A percentile compares a stretch with the other conserved stretches of the same genome.
These are phyloP conservation scores for Coleophoma cylindrospora DNA, from an alignment of 2,329 filamentous ascomycete genomes.

Conservation along the genomic window DNA sequence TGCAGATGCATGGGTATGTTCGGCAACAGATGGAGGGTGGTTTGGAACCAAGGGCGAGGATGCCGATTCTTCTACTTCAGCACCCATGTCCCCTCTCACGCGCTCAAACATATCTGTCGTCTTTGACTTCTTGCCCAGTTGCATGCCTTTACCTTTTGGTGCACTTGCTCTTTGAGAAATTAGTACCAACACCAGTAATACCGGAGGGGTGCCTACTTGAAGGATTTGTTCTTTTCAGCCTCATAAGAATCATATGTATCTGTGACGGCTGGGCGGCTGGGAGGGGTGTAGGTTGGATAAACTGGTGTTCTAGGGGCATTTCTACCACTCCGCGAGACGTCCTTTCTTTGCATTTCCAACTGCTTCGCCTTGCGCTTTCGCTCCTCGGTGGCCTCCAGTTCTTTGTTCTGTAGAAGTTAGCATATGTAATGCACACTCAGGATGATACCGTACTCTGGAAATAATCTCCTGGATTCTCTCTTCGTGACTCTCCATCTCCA, in stretches of 20 bases:
- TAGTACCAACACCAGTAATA: constrained; percentile 17
- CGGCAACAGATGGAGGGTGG: constrained; percentile 43
- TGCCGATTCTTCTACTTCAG: constrained; percentile 68
- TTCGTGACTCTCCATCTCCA: constrained; percentile 99
- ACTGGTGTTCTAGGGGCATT: constrained; percentile 68
- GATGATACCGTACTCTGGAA: constrained; percentile 58
- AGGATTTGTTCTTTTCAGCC: constrained; percentile 92
- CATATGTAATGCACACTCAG: constrained; percentile 2
- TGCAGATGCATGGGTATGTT: constrained; percentile 42
- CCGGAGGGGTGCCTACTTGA: constrained; percentile 55
- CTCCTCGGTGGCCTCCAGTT: constrained; percentile 95
- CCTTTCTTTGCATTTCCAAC: constrained; percentile 97
- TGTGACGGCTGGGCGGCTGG: constrained; percentile 64
- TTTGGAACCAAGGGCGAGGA: constrained; percentile 59
- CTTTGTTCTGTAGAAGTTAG: constrained; percentile 72
- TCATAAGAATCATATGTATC: constrained; percentile 93
- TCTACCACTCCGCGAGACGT: constrained; percentile 75
- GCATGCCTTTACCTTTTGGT: constrained; percentile 95
- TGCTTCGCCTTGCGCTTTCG: constrained; percentile 98
- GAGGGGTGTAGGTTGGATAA: constrained; percentile 86
- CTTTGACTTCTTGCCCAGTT: constrained; percentile 98
- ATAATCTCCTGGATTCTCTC: constrained; percentile 99
- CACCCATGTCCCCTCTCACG: constrained; percentile 86
- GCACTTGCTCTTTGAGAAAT: constrained; percentile 45
- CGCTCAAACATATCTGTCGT: constrained; percentile 96